Evolutionary conservation across 305 asterid genomes (phyloP), one percentile per base, ranked within the genome.

Genomic region (Caryopteris hybrid): DNA sequence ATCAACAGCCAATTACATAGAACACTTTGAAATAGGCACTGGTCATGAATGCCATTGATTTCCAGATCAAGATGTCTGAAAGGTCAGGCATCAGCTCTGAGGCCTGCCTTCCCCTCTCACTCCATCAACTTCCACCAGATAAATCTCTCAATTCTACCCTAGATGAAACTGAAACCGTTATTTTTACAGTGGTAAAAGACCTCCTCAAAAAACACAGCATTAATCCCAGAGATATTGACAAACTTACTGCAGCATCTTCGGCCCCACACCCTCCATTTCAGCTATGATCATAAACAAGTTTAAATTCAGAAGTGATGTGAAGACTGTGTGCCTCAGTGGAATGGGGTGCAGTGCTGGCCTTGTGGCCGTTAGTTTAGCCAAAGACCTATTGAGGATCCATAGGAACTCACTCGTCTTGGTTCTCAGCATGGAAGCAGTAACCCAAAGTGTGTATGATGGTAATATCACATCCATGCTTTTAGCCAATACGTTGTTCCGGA

Each of bases 271-370:
- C 8, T 85, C 88, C 27, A 77, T 87, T 14, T 17, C 88, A 12
- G 75, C 82, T 23, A 81, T 80, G 81, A 46, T 83, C 23, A 70
- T 83, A 27, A 85, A 85, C 81, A 75, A 78, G 60, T 85, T 83
- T 12, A 75, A 79, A 1, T 75, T 87, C 59, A 64, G 85, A 77
- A 72, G 81, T 53, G 76, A 80, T n/a, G 74, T 85, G 13, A 85
- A 77, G 63, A 77, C 84, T 34, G 33, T 73, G 20, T 79, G 81
- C 59, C 84, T 87, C 5, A 76, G 88, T 57, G 95, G 91, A 41
- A 87, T 85, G 91, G 95, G 95, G 5, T 87, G 95, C 80, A 74
- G 95, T 22, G 91, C 86, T 0, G 85, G 86, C 18, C 75, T 85
- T 0, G 71, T 80, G 64, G 85, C 88, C 0, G 46, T 81, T n/a